These are phyloP conservation scores for Suillus placidus DNA, from an alignment of 768 basidiomycete genomes.

Conservation along the genomic window DNA sequence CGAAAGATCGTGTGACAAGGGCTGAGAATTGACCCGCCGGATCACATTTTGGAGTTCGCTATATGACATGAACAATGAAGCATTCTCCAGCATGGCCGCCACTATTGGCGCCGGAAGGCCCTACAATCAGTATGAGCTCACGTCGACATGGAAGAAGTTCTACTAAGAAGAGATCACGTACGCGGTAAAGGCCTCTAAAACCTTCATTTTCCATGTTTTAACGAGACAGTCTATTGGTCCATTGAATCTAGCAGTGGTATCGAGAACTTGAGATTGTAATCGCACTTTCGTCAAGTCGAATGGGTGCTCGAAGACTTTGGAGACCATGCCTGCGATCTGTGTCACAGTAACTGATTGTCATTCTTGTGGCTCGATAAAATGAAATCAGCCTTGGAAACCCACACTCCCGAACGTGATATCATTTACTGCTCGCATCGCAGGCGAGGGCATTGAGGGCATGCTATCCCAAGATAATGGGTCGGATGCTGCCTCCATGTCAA, in stretches of 20 bases:
- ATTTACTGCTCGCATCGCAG: slow-evolving; percentile 35
- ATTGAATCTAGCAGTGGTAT: slow-evolving; percentile 66
- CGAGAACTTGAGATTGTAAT: slow-evolving; percentile 87
- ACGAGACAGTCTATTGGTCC: slow-evolving; percentile 88
- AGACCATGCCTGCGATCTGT: slow-evolving; percentile 83
- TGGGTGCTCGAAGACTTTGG: slow-evolving; percentile 90
- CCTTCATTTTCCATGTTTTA: slow-evolving; percentile 86
- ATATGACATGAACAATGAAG: slow-evolving; percentile 85
- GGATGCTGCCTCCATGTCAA: slow-evolving; percentile 20
- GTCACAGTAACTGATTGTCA: not conserved
- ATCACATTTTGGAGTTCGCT: slow-evolving; percentile 70
- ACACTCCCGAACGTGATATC: slow-evolving; percentile 64
- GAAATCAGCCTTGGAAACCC: slow-evolving; percentile 24
- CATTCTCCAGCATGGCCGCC: slow-evolving; percentile 93
- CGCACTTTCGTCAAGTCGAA: slow-evolving; percentile 96
- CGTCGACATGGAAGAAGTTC: not conserved
- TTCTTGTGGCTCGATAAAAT: not conserved
- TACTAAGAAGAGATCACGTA: slow-evolving; percentile 40
- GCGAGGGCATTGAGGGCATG: slow-evolving; percentile 17
- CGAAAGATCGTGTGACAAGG: slow-evolving; percentile 46
- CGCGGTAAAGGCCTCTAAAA: slow-evolving; percentile 82
- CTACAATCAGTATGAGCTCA: slow-evolving; percentile 42
- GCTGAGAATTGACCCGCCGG: slow-evolving; percentile 42
- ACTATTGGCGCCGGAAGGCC: slow-evolving; percentile 90
- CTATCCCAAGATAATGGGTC: slow-evolving; percentile 20